These are phyloP conservation scores for Pseudopyrenochaeta lycopersici DNA, from an alignment of 2,329 filamentous ascomycete genomes.

Conservation along the genomic window DNA sequence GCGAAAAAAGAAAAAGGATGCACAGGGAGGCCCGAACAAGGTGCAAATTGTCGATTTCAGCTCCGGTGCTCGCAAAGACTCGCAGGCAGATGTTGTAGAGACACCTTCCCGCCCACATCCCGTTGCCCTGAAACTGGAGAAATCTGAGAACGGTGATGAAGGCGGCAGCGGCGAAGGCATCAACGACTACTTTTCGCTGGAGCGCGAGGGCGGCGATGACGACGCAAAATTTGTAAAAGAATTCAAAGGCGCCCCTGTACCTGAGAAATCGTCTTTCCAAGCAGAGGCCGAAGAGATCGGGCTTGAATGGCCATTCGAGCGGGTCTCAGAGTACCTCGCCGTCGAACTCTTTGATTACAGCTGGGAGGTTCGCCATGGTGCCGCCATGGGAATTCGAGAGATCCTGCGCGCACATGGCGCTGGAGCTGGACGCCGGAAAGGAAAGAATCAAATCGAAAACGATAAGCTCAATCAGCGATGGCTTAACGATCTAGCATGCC, in stretches of 20 bases:
- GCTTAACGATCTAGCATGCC: constrained; percentile 95
- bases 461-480: constrained; percentile 81
- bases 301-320: constrained; percentile 91
- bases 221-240: constrained; percentile 92
- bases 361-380: constrained; percentile 96
- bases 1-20: constrained; percentile 89
- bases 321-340: constrained; percentile 91
- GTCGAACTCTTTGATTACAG: constrained; percentile 91
- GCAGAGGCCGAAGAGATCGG: constrained; percentile 79
- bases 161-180: constrained; percentile 19
- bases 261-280: constrained; percentile 87
- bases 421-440: constrained; percentile 81
- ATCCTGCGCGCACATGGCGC: constrained; percentile 89
- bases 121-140: constrained; percentile 64
- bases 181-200: constrained; percentile 88
- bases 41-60: constrained; percentile 85
- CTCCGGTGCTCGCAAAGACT: constrained; percentile 68
- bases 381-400: constrained; percentile 93
- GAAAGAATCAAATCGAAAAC: constrained; percentile 77
- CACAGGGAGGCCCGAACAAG: constrained; percentile 89
- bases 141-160: constrained; percentile 68
- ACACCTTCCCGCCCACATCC: constrained; percentile 61
- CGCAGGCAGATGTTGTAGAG: constrained; percentile 65
- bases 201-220: constrained; percentile 82
- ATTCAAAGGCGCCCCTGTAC: constrained; percentile 84